Evolutionary conservation across 108 stramenopile genomes (phyloP).

Genomic region (Cyclotella distinguenda): DNA sequence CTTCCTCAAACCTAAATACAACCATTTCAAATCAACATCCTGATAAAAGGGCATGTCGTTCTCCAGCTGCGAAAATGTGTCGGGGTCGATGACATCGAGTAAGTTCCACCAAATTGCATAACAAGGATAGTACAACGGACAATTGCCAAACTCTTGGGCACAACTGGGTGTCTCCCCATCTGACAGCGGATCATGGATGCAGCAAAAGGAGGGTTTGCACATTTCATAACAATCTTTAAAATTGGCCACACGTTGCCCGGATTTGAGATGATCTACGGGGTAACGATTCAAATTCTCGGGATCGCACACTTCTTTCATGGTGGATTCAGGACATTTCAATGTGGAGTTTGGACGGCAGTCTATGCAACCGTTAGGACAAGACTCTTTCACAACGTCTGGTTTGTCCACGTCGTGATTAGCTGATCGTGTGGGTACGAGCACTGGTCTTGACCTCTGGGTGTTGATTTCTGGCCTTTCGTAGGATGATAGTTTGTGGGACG

Average conservation of each 20-base stretch:
- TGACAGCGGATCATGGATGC: conserved; percentile 41
- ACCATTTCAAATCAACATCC: conserved; percentile 9
- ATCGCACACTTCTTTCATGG: conserved; percentile 34
- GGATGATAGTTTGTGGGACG: too few species aligned
- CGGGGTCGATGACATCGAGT: conserved; percentile 42
- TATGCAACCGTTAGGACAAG: conserved; percentile 19
- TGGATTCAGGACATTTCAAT: conserved; percentile 15
- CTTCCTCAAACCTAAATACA: background rate
- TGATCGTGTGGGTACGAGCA: too few species aligned
- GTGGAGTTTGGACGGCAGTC: conserved; percentile 31
- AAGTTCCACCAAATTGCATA: conserved; percentile 56
- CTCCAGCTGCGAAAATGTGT: conserved; percentile 25
- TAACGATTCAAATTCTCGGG: conserved; percentile 19
- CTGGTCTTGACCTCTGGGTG: too few species aligned
- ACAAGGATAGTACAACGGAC: conserved; percentile 43
- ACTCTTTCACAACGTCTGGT: too few species aligned
- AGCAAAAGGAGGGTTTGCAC: conserved; percentile 55
- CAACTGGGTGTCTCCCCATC: conserved; percentile 15
- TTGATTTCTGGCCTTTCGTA: too few species aligned
- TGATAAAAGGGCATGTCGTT: conserved; percentile 36
- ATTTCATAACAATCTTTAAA: conserved; percentile 44
- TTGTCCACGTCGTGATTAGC: too few species aligned
- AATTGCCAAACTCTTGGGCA: conserved; percentile 40
- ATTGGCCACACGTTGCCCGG: conserved; percentile 18
- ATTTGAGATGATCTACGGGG: conserved; percentile 4